Evolutionary conservation across 2,329 filamentous ascomycete genomes (phyloP), one percentile per base, ranked within the genome.

Genomic region (Leptographium wingfieldii): DNA sequence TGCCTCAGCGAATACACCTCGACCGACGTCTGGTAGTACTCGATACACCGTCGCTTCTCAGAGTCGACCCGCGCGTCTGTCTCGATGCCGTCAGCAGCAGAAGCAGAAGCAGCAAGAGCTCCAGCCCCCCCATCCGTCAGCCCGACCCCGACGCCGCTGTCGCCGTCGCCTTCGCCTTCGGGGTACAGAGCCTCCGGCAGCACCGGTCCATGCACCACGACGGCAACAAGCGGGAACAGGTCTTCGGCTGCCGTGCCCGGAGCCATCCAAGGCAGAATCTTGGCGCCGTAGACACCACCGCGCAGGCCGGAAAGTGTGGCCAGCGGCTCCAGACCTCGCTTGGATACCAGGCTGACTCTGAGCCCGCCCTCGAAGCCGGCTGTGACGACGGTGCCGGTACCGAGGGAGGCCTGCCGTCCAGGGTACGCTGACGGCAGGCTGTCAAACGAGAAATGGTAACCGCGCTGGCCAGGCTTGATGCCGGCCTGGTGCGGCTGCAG

Each of bases 1-100:
- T 85, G 88, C 66, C 82, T 84, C 62, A 97, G 75, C 1, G 92
- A 96, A 71, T 92, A 95, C 0, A 97, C 77, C 66, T 96, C 90
- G 6, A 96, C 90, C 0, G 87, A 86, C 0, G 92, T 96, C 71
- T 95, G 91, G 68, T 92, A 95, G 55, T 80, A 79, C 56, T 82
- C 80, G 61, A 85, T 73, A 58, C 70, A 66, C 60, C 67, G 58
- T 9, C 16, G 43, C 19, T 31, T 7, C 29, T 19, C 5, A n/a
- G 59, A 69, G 27, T 63, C 65, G 38, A 65, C 65, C 51, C 64
- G 66, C 10, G 65, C 60, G 22, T 57, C 62, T 27, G 31, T 6
- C 11, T 57, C 33, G 33, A 54, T 10, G 57, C 49, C 11, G 16
- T 46, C 7, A 12, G 16, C 6, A 12, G 16, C 43, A n/a, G 19